Conservation (phyloP, 2,329 filamentous ascomycete genomes). For the Albophoma yamanashiensis region DNA sequence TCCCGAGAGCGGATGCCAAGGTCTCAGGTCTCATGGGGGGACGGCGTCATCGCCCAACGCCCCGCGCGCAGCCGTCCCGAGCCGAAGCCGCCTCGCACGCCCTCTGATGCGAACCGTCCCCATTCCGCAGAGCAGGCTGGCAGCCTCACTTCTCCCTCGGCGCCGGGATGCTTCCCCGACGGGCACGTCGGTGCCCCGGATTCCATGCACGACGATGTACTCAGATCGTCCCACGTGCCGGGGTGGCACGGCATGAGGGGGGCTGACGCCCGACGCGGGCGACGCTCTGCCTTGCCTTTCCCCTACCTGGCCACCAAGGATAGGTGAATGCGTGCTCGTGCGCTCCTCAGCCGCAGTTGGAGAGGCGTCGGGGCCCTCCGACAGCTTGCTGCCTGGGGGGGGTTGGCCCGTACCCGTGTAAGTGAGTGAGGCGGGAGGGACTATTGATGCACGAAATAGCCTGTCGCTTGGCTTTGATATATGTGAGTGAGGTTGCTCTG, state of each 20-base stretch:
- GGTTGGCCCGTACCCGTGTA: neutral
- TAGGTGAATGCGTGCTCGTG: neutral
- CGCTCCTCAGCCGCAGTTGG: neutral
- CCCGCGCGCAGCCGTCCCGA: conserved; percentile 13
- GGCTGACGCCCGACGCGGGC: neutral
- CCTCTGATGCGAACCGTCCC: conserved; percentile 1
- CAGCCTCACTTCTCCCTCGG: neutral
- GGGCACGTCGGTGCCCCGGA: neutral
- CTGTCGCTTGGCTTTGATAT: neutral
- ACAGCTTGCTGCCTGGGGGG: neutral
- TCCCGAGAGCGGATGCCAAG: neutral
- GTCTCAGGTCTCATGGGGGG: too few species aligned
- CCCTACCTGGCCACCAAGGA: neutral
- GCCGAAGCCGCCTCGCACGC: conserved; percentile 8
- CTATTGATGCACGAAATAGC: neutral
- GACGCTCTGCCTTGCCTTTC: neutral
- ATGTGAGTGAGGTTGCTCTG: neutral
- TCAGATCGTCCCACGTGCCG: neutral
- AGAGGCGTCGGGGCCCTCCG: neutral
- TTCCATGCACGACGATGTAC: neutral
- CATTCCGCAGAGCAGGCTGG: neutral
- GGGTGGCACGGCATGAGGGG: neutral
- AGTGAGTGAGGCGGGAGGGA: neutral
- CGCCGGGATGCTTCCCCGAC: neutral
- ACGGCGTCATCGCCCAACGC: neutral